Evolutionary conservation across 1,284 basidiomycete species (phyloP), one percentile per base, ranked within the genome.

Genomic region (Ustilago hordei): DNA sequence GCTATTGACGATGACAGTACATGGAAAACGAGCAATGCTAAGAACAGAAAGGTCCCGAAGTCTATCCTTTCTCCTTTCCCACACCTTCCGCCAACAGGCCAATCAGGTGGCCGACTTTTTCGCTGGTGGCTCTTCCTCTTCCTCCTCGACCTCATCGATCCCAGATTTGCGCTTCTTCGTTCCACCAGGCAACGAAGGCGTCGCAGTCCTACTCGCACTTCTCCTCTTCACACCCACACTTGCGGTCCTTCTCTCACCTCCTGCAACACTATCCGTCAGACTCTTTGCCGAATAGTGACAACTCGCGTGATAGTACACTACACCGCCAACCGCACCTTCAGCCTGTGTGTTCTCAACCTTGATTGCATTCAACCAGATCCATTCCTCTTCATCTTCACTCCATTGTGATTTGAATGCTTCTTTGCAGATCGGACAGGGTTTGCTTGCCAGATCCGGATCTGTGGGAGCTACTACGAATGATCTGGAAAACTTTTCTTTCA

Each of bases 341-440:
- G 48, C 60, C 8, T 19, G 15, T 3, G 19, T 36, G 6, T 59
- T 55, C 73, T 95, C 93, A 65, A 92, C 91, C 85, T 90, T 90
- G 31, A 95, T 89, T 0, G 95, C 95, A 85, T 99, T 98, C 82
- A 90, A 90, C 94, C 95, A 99, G 19, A 98, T 92, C 95, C 96
- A 99, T 80, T 98, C 97, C 88, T 99, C 97, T 74, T 97, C 95
- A 63, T 98, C 95, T 85, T 99, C 95, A 67, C 92, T 88, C 87
- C 94, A 98, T 87, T 98, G 96, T 76, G 92, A 91, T 88, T 94
- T 94, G 87, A 99, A 90, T 62, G 87, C 87, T 87, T 99, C 97
- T 89, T 98, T 97, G 90, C 97, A 99, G 75, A 99, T 94, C 17
- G 95, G 95, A 88, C 97, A 99, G 50, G 93, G 91, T 75, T 93